These are phyloP conservation scores for Metschnikowia orientalis DNA, from an alignment of 805 yeast genomes.

Conservation along the genomic window DNA sequence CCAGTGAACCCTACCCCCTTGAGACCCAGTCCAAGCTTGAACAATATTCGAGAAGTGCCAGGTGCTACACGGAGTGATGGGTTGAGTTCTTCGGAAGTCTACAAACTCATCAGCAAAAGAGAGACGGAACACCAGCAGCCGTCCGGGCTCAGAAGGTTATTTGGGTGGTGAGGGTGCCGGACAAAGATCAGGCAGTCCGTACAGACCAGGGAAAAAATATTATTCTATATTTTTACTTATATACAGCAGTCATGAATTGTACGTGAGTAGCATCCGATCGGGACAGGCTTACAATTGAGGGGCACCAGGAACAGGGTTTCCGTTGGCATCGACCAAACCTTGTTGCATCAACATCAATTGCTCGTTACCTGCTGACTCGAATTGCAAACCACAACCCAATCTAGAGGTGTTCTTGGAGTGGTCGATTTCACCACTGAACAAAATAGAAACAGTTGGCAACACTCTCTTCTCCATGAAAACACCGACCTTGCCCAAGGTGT, in stretches of 20 bases:
- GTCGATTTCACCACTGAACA: slow-evolving; percentile 90
- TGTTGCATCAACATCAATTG: slow-evolving; percentile 89
- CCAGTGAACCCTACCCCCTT: not conserved
- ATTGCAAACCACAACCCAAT: slow-evolving; percentile 91
- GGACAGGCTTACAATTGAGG: slow-evolving; percentile 50
- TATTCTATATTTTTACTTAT: slow-evolving; percentile 6
- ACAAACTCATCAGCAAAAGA: slow-evolving; percentile 16
- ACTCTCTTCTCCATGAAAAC: slow-evolving; percentile 91
- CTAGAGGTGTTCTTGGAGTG: slow-evolving; percentile 67
- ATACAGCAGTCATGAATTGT: slow-evolving; percentile 18
- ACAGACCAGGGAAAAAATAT: slow-evolving; percentile 1
- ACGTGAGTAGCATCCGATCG: no score
- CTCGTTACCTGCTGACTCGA: slow-evolving; percentile 93
- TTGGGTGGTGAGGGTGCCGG: slow-evolving; percentile 33
- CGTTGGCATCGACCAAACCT: slow-evolving; percentile 76
- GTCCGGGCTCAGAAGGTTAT: slow-evolving; percentile 22
- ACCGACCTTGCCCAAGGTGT: slow-evolving; percentile 84
- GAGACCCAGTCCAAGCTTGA: slow-evolving; percentile 1
- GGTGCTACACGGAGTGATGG: slow-evolving; percentile 8
- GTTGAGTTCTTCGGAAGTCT: slow-evolving; percentile 21
- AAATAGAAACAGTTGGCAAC: slow-evolving; percentile 81
- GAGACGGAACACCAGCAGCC: slow-evolving; percentile 6
- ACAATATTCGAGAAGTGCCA: not conserved
- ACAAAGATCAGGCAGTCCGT: not conserved
- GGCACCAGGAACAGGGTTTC: slow-evolving; percentile 81